Conservation (phyloP, 331 rosid genomes). For the Malus hybrid region DNA sequence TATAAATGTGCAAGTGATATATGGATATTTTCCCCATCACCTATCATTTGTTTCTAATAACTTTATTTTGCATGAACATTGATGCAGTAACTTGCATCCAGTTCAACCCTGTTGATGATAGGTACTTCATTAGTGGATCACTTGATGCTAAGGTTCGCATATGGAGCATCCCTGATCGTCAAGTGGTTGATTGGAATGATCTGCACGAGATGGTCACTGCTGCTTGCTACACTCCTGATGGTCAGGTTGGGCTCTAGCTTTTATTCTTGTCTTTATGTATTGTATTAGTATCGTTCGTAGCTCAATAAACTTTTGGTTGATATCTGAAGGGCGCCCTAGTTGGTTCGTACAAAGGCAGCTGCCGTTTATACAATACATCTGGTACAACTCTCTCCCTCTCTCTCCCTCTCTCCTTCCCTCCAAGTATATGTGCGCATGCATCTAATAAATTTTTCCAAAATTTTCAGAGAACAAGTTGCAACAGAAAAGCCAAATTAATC, state of each 20-base stretch:
- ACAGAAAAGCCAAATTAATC: slow-evolving; percentile 67
- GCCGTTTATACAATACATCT: slow-evolving; percentile 70
- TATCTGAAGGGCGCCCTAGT: slow-evolving; percentile 80
- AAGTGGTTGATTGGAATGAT: slow-evolving; percentile 96
- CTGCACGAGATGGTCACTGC: slow-evolving; percentile 97
- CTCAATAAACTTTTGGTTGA: slow-evolving; percentile 29
- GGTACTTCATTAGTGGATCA: slow-evolving; percentile 96
- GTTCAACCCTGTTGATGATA: slow-evolving; percentile 97
- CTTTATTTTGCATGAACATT: slow-evolving; percentile 29
- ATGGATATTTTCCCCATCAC: not conserved
- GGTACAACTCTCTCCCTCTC: slow-evolving; percentile 35
- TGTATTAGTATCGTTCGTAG: slow-evolving; percentile 6
- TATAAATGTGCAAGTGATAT: not conserved
- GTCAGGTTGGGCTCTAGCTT: slow-evolving; percentile 67
- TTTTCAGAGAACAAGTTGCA: slow-evolving; percentile 79
- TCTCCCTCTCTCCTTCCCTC: not conserved
- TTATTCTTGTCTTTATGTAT: slow-evolving; percentile 2
- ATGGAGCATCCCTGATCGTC: slow-evolving; percentile 91
- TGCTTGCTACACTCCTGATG: slow-evolving; percentile 98
- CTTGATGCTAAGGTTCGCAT: slow-evolving; percentile 96
- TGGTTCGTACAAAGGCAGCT: slow-evolving; percentile 95
- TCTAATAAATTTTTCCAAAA: not conserved
- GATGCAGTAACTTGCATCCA: slow-evolving; percentile 99
- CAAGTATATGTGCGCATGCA: not conserved
- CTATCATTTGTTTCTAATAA: slow-evolving; percentile 32